Base-by-base conservation (phyloP, 257 asterid species). In the Verbascum thapsus region DNA sequence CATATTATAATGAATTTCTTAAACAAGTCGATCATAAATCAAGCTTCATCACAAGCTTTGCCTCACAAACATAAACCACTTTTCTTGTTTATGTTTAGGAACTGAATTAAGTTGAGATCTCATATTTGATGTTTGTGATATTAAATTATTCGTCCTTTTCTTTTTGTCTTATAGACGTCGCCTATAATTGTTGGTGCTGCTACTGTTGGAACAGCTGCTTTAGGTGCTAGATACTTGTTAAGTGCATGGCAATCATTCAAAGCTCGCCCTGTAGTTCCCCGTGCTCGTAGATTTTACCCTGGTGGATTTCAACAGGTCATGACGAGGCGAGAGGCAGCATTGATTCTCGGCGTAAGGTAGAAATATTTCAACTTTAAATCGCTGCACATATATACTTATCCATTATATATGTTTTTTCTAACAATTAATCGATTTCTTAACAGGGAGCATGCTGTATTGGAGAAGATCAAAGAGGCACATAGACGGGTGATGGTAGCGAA, bases 401-500 rank as follows among this genome's bases (percentile, higher is more conserved):
- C 1, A 32, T 30, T 32, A 10, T 32, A 19, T 8, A 34, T 38
- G 41, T 15, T 23, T 45, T 11, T 6, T 66, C 58, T 64, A 43
- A 51, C 41, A 49, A 35, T 7, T 0, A 30, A 20, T 39, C 10
- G 9, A 19, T n/a, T 41, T 45, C 35, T 6, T 10, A 13, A 2
- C 40, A 88, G 96, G 81, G 95, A 89, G 68, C 74, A 71, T 12
- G 76, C 75, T 0, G 74, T 65, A 16, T 0, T 41, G 20, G 82
- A 77, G 61, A 86, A 86, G 80, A 78, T 89, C 60, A 86, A 61
- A 73, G 96, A 82, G 66, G 95, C 96, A 34, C 94, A 88, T 53
- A 56, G 94, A 73, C 77, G 94, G 77, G 91, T 89, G 49, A 86
- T 89, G 91, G 86, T 89, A 41, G 94, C 94, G 7, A 89, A 89